phyloP scores from a whole-genome alignment of 2,329 filamentous ascomycete genomes.

The Cladosporium sp. region DNA sequence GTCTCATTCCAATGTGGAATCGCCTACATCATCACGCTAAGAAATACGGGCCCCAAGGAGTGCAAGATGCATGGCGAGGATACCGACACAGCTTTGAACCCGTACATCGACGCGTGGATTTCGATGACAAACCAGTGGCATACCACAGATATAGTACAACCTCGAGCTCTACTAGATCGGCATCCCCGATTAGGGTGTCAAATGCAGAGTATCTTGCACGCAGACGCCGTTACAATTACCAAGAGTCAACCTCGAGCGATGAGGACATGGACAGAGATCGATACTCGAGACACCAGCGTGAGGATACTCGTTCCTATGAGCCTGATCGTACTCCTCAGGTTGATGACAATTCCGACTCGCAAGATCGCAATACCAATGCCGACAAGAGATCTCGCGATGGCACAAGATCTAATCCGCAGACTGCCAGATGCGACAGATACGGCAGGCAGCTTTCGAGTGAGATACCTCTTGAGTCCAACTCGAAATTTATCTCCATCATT shows the following conservation, averaged over 20 bases:
- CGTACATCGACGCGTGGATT: not conserved
- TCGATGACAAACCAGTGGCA: no score
- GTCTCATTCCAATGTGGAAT: conserved; percentile 30
- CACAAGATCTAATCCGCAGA: not conserved
- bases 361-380: not conserved
- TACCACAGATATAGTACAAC: no score
- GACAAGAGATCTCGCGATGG: not conserved
- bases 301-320: no score
- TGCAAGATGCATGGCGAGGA: not conserved
- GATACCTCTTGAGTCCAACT: not conserved
- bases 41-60: conserved; percentile 5
- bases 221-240: no score
- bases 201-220: no score
- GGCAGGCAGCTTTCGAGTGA: not conserved
- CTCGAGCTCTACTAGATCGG: no score
- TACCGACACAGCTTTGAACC: not conserved
- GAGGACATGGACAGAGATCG: no score
- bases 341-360: not conserved
- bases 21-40: not conserved
- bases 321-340: not conserved
- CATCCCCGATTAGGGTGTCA: no score
- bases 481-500: not conserved
- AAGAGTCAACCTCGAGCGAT: no score
- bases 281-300: no score
- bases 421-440: not conserved